Evolutionary conservation across 768 basidiomycete species (phyloP), one percentile per base, ranked within the genome.

Genomic region (Suillus variegatus): DNA sequence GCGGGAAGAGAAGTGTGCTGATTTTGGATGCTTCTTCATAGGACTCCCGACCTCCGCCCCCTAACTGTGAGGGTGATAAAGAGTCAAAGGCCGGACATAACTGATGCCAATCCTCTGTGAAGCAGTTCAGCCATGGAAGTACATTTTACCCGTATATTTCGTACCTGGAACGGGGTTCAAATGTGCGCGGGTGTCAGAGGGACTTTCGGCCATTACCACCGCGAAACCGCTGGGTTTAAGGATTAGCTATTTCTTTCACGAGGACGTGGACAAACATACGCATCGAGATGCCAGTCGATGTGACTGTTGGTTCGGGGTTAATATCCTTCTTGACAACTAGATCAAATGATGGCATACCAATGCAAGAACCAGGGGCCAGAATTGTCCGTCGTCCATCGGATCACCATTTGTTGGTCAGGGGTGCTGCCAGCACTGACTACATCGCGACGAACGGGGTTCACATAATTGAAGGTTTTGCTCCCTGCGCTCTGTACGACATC

Each of bases 361-460:
- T 69, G 66, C n/a, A 63, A 65, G 60, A 69, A 67, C 70, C 82
- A 83, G 13, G 79, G 77, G 9, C 84, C 85, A 1, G 86, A 82
- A 72, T 86, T 86, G 66, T 87, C 83, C 2, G 85, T 84, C 12
- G 74, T 69, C 76, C 83, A 86, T 46, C 84, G 78, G 32, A 86
- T 72, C 7, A 79, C 79, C 38, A 82, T 80, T 14, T 70, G 69
- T 40, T 74, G 70, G 55, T 7, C 16, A 36, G 36, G 36, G 36
- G 36, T 3, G 7, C 38, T 44, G 16, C 72, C 74, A 6, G 76
- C 72, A 61, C 65, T 71, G 8, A 84, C 78, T 0, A 82, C 83
- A 65, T 86, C 85, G 49, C 85, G 76, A 64, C 80, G 75, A 54
- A 81, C 80, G 0, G 91, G 90, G 73, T 91, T 87, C 9, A 66